A percentile compares a stretch with the other conserved stretches of the same genome.
These are phyloP conservation scores for Musa beccarii DNA, from an alignment of 176 grass and related monocot genomes.

Conservation along the genomic window DNA sequence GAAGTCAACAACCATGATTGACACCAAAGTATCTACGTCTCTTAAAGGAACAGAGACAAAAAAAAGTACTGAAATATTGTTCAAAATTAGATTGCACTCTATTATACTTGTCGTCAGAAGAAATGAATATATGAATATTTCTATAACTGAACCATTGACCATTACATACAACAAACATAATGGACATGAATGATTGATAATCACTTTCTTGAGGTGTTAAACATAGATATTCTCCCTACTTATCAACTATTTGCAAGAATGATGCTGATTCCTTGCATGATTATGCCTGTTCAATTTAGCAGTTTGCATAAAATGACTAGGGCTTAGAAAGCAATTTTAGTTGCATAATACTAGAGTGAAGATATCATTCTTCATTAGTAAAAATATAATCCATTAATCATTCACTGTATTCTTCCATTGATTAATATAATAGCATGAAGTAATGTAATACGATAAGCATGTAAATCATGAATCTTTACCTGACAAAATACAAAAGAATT, in stretches of 20 bases:
- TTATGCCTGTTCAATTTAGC: not conserved
- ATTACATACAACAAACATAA: not conserved
- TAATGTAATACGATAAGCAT: not conserved
- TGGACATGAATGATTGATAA: slow-evolving; percentile 1
- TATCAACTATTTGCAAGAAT: not conserved
- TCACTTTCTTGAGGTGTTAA: too few species aligned
- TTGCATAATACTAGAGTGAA: not conserved
- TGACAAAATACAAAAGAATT: slow-evolving; percentile 97
- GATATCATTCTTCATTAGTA: too few species aligned
- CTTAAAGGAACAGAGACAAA: not conserved
- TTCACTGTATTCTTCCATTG: not conserved
- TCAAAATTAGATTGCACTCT: not conserved
- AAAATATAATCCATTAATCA: not conserved
- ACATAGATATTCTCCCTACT: not conserved
- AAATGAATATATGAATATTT: not conserved
- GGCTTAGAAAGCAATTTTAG: not conserved
- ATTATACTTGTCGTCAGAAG: not conserved
- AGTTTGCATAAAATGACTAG: not conserved
- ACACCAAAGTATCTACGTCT: not conserved
- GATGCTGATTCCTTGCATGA: not conserved
- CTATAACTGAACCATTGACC: not conserved
- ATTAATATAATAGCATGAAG: not conserved
- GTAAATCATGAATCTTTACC: slow-evolving; percentile 30
- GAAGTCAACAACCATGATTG: not conserved
- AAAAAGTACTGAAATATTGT: not conserved